Evolutionary conservation across 768 basidiomycete species (phyloP).

Genomic region (Termitomyces sp.): DNA sequence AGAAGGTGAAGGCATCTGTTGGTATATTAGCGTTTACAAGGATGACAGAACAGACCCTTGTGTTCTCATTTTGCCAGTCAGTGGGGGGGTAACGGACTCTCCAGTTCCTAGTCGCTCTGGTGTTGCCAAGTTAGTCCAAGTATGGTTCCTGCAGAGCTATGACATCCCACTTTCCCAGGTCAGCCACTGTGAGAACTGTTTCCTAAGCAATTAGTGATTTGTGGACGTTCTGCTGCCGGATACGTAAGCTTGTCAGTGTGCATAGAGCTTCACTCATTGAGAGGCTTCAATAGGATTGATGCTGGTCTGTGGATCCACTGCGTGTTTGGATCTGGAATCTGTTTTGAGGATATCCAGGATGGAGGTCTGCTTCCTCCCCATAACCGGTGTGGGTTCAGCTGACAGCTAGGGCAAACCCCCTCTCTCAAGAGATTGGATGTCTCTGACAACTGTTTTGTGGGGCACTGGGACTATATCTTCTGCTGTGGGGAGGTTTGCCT

Average conservation of each 20-base stretch:
- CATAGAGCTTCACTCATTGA: background rate
- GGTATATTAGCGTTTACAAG: too few species aligned
- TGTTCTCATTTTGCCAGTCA: background rate
- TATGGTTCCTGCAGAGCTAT: background rate
- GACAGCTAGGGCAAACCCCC: background rate
- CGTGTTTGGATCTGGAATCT: too few species aligned
- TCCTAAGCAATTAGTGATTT: background rate
- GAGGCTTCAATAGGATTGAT: background rate
- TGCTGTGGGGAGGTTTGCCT: background rate
- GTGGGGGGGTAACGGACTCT: background rate
- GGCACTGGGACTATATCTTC: background rate
- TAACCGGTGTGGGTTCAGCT: background rate
- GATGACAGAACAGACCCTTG: background rate
- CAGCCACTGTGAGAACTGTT: background rate
- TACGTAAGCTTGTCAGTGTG: background rate
- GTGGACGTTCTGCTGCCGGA: background rate
- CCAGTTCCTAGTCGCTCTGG: too few species aligned
- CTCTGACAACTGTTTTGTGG: background rate
- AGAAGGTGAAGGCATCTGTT: too few species aligned
- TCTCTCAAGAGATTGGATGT: background rate
- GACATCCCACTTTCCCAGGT: background rate
- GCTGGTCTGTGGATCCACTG: too few species aligned
- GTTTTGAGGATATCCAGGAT: too few species aligned
- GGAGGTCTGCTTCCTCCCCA: too few species aligned
- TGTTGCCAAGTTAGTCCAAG: background rate